Conservation (phyloP, 371 early-diverging fungal species). For the Mucor piriformis region DNA sequence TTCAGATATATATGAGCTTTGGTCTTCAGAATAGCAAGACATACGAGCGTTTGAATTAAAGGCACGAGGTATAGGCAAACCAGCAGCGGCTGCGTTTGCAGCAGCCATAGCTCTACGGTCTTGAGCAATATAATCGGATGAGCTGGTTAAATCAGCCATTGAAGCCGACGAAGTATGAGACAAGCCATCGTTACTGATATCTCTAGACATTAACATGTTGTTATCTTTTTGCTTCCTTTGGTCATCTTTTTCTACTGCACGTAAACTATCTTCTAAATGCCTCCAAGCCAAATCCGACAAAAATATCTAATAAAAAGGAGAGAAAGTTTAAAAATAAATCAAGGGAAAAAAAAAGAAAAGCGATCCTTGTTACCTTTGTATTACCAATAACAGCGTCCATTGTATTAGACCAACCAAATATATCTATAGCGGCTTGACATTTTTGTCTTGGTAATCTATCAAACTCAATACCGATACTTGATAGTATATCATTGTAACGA, state of each 20-base stretch:
- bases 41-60: background rate
- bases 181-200: conserved; percentile 12
- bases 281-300: conserved; percentile 72
- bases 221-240: conserved; percentile 33
- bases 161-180: conserved; percentile 42
- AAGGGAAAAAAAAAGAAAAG: background rate
- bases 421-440: conserved; percentile 41
- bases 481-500: conserved; percentile 58
- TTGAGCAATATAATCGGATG: background rate
- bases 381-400: conserved; percentile 74
- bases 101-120: conserved; percentile 11
- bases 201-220: conserved; percentile 6
- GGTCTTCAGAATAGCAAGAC: conserved; percentile 46
- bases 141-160: conserved; percentile 26
- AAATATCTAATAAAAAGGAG: conserved; percentile 54
- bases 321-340: background rate
- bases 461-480: conserved; percentile 17
- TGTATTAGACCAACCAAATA: conserved; percentile 65
- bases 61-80: conserved; percentile 23
- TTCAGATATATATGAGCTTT: conserved; percentile 65
- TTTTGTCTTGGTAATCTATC: conserved; percentile 2
- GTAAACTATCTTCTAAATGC: conserved; percentile 60
- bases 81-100: conserved; percentile 21
- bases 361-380: conserved; percentile 38
- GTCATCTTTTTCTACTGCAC: conserved; percentile 40